Base-by-base conservation (phyloP, 768 basidiomycete species). In the Crepidotus variabilis region DNA sequence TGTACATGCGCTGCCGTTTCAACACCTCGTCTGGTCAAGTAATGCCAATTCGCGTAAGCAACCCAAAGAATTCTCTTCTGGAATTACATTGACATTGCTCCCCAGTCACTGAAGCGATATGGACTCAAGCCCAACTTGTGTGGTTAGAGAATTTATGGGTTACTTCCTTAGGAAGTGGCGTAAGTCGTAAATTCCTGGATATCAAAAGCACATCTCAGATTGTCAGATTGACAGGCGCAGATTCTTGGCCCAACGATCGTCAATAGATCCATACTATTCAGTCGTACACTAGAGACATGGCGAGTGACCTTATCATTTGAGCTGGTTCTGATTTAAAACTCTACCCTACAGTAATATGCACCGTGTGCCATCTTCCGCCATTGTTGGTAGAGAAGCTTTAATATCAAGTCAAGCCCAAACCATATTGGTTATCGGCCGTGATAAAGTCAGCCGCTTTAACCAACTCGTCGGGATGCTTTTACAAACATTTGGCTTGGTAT, bases 21-120 rank as follows among this genome's bases (percentile, higher is more conserved):
- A 82, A 59, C 85, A 85, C 59, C 67, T 83, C n/a, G 39, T 78
- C 28, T 88, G 86, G 87, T 58, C 71, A 8, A 57, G 67, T 18
- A 73, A 78, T 24, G 71, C 71, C 5, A 67, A 60, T 28, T 63
- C 67, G 60, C 63, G 87, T 87, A 59, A 57, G 76, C 59, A 48
- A 8, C 28, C 10, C n/a, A 34, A 18, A 5, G 54, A 50, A 14
- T 5, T 14, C 4, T 28, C 33, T 0, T 57, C 43, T 36, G 14
- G 16, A 51, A 23, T 11, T 22, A 6, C 3, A 11, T 53, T 39
- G 28, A 54, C 24, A 16, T 23, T 14, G n/a, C 16, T 47, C 24
- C n/a, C 43, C 10, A 11, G 16, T 23, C 24, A 54, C 20, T 16
- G 54, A 55, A 28, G 28, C 28, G 28, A 28, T 28, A 28, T 28